Percentiles rank a stretch among this genome's conserved stretches.
Evolutionary conservation across 495 filamentous ascomycete species (phyloP).

Genomic region (Podospora pseudopauciseta): DNA sequence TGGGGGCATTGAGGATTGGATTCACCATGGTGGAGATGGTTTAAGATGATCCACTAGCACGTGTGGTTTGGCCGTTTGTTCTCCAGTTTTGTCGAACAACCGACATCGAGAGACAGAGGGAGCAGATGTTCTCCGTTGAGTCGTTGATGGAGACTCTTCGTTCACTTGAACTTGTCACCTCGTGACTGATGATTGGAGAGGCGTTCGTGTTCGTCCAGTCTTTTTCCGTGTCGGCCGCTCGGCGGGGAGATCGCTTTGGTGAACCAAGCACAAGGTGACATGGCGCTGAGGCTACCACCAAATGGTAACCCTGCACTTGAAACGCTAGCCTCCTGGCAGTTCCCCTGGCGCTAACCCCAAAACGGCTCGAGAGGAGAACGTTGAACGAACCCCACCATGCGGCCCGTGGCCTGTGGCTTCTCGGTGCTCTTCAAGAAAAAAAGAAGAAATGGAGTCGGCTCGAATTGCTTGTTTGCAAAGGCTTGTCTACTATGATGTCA

Average conservation of each 20-base stretch:
- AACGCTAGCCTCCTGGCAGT: conserved; percentile 15
- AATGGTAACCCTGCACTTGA: conserved; percentile 26
- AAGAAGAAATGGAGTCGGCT: conserved; percentile 2
- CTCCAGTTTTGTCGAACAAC: not conserved
- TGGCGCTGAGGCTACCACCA: conserved; percentile 13
- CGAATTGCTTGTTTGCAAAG: not conserved
- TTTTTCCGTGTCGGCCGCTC: conserved; percentile 1
- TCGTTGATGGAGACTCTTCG: not conserved
- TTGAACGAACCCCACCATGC: not conserved
- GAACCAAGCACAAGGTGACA: conserved; percentile 1
- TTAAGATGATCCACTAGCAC: conserved; percentile 1
- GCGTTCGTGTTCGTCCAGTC: conserved; percentile 6
- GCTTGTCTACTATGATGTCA: not conserved
- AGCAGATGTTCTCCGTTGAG: not conserved
- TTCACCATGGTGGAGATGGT: not conserved
- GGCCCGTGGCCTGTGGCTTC: not conserved
- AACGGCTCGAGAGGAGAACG: conserved; percentile 7
- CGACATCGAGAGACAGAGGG: not conserved
- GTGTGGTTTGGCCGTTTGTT: not conserved
- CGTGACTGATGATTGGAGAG: not conserved
- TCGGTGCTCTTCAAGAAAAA: not conserved
- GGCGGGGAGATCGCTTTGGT: not conserved
- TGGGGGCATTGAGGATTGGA: not conserved
- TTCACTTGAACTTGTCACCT: not conserved
- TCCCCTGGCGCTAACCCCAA: conserved; percentile 20